Evolutionary conservation across 495 filamentous ascomycete genomes (phyloP).

Genomic region (Apiosordaria backusii): DNA sequence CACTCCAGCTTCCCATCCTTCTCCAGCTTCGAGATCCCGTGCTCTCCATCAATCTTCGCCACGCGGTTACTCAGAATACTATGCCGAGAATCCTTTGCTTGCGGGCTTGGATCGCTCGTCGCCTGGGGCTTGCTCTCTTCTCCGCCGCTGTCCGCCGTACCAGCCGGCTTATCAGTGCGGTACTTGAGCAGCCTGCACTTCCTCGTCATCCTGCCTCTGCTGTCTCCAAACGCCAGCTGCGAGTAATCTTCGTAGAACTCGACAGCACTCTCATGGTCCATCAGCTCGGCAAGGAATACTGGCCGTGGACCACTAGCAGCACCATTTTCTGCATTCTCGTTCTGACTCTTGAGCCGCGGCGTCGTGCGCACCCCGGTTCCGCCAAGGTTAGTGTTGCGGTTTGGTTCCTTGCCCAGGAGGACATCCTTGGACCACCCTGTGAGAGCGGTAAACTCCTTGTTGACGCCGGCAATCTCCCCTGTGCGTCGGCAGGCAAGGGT

Average conservation of each 20-base stretch:
- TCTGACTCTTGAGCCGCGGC: slow-evolving; percentile 42
- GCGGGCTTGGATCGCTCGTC: slow-evolving; percentile 30
- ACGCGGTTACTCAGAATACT: slow-evolving; percentile 53
- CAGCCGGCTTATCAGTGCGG: slow-evolving; percentile 57
- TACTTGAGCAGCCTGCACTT: slow-evolving; percentile 90
- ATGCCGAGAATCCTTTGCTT: slow-evolving; percentile 39
- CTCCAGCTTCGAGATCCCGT: slow-evolving; percentile 70
- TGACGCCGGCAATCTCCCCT: slow-evolving; percentile 86
- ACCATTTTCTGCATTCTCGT: slow-evolving; percentile 26
- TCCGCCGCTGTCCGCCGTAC: slow-evolving; percentile 4
- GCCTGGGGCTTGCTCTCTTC: slow-evolving; percentile 21
- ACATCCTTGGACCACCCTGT: slow-evolving; percentile 95
- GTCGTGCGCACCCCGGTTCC: slow-evolving; percentile 43
- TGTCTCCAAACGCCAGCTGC: slow-evolving; percentile 83
- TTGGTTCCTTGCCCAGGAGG: slow-evolving; percentile 79
- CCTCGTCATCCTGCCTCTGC: slow-evolving; percentile 73
- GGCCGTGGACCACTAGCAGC: slow-evolving; percentile 52
- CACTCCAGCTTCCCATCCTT: slow-evolving; percentile 91
- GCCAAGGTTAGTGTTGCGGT: slow-evolving; percentile 79
- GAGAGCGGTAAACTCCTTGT: slow-evolving; percentile 90
- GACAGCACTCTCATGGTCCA: slow-evolving; percentile 90
- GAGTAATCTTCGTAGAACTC: slow-evolving; percentile 97
- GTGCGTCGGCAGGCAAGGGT: slow-evolving; percentile 88
- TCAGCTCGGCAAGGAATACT: slow-evolving; percentile 83
- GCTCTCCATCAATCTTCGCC: slow-evolving; percentile 66